phyloP scores from a whole-genome alignment of 129 eudicot species.

The Kitagawia praeruptora region DNA sequence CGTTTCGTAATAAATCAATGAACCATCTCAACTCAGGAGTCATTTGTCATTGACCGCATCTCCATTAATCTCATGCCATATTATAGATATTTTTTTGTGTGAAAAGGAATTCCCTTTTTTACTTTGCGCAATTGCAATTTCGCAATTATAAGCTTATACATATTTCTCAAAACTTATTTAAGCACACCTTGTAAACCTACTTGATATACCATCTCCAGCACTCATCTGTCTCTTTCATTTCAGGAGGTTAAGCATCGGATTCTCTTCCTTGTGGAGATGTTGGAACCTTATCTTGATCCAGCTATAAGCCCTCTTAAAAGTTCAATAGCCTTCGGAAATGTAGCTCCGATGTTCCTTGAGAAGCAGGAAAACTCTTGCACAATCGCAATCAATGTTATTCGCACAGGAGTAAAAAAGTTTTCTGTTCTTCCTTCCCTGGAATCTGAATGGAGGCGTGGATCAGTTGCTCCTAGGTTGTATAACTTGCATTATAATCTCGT shows the following conservation, averaged over 20 bases:
- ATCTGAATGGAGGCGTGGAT: conserved; percentile 85
- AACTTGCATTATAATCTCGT: conserved; percentile 2
- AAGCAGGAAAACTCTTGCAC: conserved; percentile 61
- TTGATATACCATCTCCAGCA: neutral
- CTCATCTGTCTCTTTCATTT: conserved; percentile 15
- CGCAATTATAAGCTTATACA: neutral
- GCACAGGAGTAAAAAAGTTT: conserved; percentile 67
- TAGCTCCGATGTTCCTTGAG: conserved; percentile 47
- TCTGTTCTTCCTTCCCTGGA: conserved; percentile 83
- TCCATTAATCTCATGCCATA: neutral
- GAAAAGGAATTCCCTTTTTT: neutral
- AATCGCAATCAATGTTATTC: conserved; percentile 69
- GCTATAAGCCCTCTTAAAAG: conserved; percentile 64
- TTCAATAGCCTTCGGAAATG: conserved; percentile 59
- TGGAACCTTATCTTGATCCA: conserved; percentile 86
- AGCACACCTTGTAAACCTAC: neutral
- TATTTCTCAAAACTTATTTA: neutral
- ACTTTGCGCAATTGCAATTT: neutral
- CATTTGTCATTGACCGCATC: conserved; percentile 1
- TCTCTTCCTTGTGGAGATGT: conserved; percentile 85
- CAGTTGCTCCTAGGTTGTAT: conserved; percentile 87
- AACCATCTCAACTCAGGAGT: neutral
- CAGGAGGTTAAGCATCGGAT: conserved; percentile 80
- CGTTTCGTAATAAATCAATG: neutral
- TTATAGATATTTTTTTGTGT: neutral